phyloP scores from a whole-genome alignment of 2,329 filamentous ascomycete genomes.

The Apiospora marii region DNA sequence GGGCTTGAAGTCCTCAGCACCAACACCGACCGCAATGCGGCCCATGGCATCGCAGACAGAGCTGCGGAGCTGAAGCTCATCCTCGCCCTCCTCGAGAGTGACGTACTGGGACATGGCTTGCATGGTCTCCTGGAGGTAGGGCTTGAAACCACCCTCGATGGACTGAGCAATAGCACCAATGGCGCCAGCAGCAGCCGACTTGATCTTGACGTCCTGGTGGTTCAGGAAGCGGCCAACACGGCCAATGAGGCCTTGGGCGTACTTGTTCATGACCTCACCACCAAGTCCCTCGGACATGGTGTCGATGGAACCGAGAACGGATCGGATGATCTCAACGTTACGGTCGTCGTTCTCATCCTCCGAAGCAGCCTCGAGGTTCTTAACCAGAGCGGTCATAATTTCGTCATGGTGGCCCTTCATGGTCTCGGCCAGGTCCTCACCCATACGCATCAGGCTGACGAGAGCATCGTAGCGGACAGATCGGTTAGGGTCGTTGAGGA shows the following conservation, averaged over 20 bases:
- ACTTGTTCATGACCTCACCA: constrained; percentile 79
- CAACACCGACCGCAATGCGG: constrained; percentile 89
- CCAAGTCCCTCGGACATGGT: constrained; percentile 88
- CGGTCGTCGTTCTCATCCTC: constrained; percentile 74
- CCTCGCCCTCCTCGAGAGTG: constrained; percentile 85
- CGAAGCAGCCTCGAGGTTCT: constrained; percentile 86
- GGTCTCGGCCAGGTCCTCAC: constrained; percentile 92
- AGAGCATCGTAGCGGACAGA: constrained; percentile 88
- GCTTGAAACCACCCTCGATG: constrained; percentile 81
- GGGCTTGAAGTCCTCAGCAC: constrained; percentile 84
- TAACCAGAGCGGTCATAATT: constrained; percentile 83
- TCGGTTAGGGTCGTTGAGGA: constrained; percentile 84
- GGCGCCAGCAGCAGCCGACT: constrained; percentile 87
- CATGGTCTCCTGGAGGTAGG: constrained; percentile 95
- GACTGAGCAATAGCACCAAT: constrained; percentile 90
- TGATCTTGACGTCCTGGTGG: constrained; percentile 87
- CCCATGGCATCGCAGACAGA: constrained; percentile 93
- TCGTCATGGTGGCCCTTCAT: constrained; percentile 84
- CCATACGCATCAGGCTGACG: constrained; percentile 86
- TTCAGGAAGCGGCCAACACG: constrained; percentile 85
- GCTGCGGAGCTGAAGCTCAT: constrained; percentile 88
- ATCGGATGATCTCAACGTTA: constrained; percentile 86
- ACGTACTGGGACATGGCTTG: constrained; percentile 85
- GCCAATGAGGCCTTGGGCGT: constrained; percentile 83
- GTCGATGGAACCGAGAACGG: constrained; percentile 89